phyloP scores from a whole-genome alignment of 2,329 filamentous ascomycete genomes.

The Penicillium sp. region DNA sequence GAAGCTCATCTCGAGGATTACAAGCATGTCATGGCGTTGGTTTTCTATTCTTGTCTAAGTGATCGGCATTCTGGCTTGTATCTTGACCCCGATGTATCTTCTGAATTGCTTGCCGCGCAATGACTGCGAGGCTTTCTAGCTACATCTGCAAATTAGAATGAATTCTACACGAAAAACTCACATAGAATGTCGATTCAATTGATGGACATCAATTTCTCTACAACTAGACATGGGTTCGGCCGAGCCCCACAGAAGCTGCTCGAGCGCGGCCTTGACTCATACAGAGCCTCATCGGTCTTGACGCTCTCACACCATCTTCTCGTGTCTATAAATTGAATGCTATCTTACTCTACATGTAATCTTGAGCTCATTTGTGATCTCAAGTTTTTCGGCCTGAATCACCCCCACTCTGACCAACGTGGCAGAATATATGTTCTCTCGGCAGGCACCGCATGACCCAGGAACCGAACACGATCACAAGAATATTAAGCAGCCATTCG shows the following conservation, averaged over 20 bases:
- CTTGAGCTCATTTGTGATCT: neutral
- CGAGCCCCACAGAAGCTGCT: slow-evolving; percentile 5
- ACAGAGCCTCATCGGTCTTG: slow-evolving; percentile 2
- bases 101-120: slow-evolving; percentile 8
- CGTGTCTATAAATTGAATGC: neutral
- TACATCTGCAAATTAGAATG: neutral
- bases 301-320: neutral
- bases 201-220: too few relatives aligned
- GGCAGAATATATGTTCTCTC: neutral
- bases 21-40: slow-evolving; percentile 28
- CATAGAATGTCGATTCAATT: too few relatives aligned
- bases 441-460: neutral
- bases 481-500: neutral
- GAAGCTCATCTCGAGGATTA: slow-evolving; percentile 8
- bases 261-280: slow-evolving; percentile 10
- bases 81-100: slow-evolving; percentile 9
- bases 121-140: neutral
- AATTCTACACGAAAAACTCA: neutral
- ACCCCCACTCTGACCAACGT: neutral
- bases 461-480: neutral
- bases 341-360: neutral
- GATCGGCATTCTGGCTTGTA: slow-evolving; percentile 9
- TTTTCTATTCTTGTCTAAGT: slow-evolving; percentile 11
- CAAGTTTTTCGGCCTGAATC: too few relatives aligned
- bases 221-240: neutral